A percentile compares a stretch with the other conserved stretches of the same genome.
Evolutionary conservation across 2,329 filamentous ascomycete genomes (phyloP).

Genomic region (Epichloe gansuensis): DNA sequence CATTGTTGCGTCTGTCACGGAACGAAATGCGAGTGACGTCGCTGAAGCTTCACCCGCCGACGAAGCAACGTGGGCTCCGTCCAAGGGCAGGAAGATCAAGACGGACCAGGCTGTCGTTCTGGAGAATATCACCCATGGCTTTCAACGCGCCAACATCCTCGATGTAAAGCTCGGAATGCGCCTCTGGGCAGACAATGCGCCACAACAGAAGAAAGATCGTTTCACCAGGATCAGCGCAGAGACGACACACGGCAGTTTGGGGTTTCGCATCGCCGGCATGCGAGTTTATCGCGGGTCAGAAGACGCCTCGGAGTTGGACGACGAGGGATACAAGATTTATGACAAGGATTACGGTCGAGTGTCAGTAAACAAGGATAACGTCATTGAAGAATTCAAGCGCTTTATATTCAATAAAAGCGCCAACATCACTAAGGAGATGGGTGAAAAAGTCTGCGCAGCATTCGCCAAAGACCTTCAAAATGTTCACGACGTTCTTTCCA

Average conservation of each 20-base stretch:
- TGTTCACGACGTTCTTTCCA: slow-evolving; percentile 40
- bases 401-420: slow-evolving; percentile 47
- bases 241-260: slow-evolving; percentile 47
- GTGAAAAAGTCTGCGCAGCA: slow-evolving; percentile 38
- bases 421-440: slow-evolving; percentile 45
- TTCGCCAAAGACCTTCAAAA: slow-evolving; percentile 40
- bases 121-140: slow-evolving; percentile 71
- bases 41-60: slow-evolving; percentile 7
- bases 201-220: slow-evolving; percentile 42
- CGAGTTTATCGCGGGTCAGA: slow-evolving; percentile 46
- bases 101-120: slow-evolving; percentile 74
- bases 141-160: slow-evolving; percentile 74
- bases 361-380: slow-evolving; percentile 38
- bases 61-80: slow-evolving; percentile 32
- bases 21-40: slow-evolving; percentile 17
- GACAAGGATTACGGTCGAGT: slow-evolving; percentile 50
- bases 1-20: slow-evolving; percentile 19
- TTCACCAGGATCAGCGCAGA: slow-evolving; percentile 46
- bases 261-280: slow-evolving; percentile 55
- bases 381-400: slow-evolving; percentile 38
- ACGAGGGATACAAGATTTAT: slow-evolving; percentile 45
- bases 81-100: slow-evolving; percentile 46
- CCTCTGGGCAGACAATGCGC: slow-evolving; percentile 69
- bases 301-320: slow-evolving; percentile 35
- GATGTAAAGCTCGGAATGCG: slow-evolving; percentile 84